Conservation (phyloP, 257 asterid species). For the Solanum paucissectum region DNA sequence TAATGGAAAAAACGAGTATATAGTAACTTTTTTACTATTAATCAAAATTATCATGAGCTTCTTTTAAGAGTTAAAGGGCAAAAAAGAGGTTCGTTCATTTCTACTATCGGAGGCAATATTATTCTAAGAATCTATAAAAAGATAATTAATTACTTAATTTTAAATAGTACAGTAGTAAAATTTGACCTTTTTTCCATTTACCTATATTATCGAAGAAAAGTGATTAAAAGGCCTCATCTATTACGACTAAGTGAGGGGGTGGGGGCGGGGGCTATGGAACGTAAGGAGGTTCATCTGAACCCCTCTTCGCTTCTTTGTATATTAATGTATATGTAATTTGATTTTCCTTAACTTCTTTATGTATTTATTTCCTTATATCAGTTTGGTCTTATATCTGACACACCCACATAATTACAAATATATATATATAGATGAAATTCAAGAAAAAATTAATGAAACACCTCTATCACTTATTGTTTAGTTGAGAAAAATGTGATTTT, state of each 20-base stretch:
- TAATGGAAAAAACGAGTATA: background rate
- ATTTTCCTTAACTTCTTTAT: too few relatives aligned
- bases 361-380: too few relatives aligned
- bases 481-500: background rate
- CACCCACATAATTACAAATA: background rate
- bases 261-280: accelerated
- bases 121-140: background rate
- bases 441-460: background rate
- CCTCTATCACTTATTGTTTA: background rate
- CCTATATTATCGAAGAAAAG: background rate
- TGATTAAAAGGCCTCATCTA: background rate
- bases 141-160: background rate
- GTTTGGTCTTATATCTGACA: background rate
- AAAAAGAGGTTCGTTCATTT: background rate
- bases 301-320: too few relatives aligned
- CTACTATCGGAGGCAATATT: background rate
- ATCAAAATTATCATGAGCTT: background rate
- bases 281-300: background rate
- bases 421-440: background rate
- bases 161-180: background rate
- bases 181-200: background rate
- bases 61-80: background rate
- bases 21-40: background rate
- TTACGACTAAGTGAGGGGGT: background rate
- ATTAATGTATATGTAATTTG: too few relatives aligned